Base-by-base conservation (phyloP, 768 basidiomycete species). In the Auricularia heimuer region DNA sequence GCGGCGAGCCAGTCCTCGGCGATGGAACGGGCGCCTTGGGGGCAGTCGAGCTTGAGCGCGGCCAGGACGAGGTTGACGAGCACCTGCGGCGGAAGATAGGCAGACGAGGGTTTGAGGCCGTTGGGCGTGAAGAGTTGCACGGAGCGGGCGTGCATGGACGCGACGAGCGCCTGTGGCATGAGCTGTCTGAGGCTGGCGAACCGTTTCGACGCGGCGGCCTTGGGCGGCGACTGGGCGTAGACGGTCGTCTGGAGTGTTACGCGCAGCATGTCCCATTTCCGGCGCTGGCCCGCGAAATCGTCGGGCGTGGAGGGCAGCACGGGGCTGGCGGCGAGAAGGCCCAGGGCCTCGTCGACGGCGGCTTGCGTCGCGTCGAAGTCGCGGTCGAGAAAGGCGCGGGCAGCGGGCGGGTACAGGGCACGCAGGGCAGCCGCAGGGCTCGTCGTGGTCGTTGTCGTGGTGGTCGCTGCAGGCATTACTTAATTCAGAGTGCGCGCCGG, bases 211-310 rank as follows among this genome's bases (percentile, higher is more conserved):
- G 76, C 0, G 81, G 64, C 24, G 79, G 75, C 0, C 89, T 75
- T 4, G 2, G 42, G 62, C 21, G 85, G 82, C 1, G 78, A 77
- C 2, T 87, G 81, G 14, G 83, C 73, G 70, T 88, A 90, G 34
- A 89, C 75, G 0, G 87, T 90, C 1, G 86, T 84, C 72, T 93
- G 90, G 64, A 92, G 81, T 0, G 90, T 93, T 67, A 94, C 87
- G 33, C 92, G 82, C 6, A 94, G 84, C 64, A 94, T 85, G 70
- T 94, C 91, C 92, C 92, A 94, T 77, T 92, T 92, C 64, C 86
- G 80, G 18, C 91, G 84, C 61, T 79, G 77, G 3, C 70, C 68
- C 8, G 71, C 65, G 66, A 85, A 77, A 24, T 81, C 75, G 51
- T 64, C 63, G 64, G 80, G 77, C 3, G 84, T 77, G 3, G 69